Base-by-base conservation (phyloP, 768 basidiomycete species). In the Baorangia bicolor region DNA sequence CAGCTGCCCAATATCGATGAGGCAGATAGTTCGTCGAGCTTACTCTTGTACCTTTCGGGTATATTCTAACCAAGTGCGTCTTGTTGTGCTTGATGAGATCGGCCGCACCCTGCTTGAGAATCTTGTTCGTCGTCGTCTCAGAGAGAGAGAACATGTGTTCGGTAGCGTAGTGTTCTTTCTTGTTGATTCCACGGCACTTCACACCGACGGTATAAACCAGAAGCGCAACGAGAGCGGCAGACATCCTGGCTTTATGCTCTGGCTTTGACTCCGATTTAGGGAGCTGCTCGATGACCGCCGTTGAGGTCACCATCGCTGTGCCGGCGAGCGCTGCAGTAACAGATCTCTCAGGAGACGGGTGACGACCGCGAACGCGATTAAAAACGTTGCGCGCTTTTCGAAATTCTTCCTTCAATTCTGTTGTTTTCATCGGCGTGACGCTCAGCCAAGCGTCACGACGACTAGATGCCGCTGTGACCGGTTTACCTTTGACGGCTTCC, bases 141-240 rank as follows among this genome's bases (percentile, higher is more conserved):
- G 94, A 95, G 8, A 98, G 81, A 7, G 93, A 96, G 71, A 99
- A 95, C 68, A 98, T 82, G 64, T 98, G 91, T 64, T 92, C 88
- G 0, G 90, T 82, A 9, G 86, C 87, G 65, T 99, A 99, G 31
- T 79, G 77, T 60, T 91, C 86, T 58, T 92, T 87, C 70, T 90
- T 86, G 72, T 91, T 90, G 71, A 98, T 81, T 0, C 95, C 94
- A 42, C 86, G 88, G 62, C 91, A 97, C 71, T 96, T 96, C 57
- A 98, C 92, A 6, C 96, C 96, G 50, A 96, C 85, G 6, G 96
- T 98, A 72, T 98, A 98, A 27, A 98, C 88, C 20, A 98, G 80
- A 12, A 98, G 79, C 2, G 81, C 75, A 1, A 84, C 83, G 2
- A 98, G 80, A 2, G 80, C 78, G 25, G 81, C 68, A 0, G 94